Evolutionary conservation across 169 alveolate genomes (phyloP).

Genomic region (Eimeria sp.): DNA sequence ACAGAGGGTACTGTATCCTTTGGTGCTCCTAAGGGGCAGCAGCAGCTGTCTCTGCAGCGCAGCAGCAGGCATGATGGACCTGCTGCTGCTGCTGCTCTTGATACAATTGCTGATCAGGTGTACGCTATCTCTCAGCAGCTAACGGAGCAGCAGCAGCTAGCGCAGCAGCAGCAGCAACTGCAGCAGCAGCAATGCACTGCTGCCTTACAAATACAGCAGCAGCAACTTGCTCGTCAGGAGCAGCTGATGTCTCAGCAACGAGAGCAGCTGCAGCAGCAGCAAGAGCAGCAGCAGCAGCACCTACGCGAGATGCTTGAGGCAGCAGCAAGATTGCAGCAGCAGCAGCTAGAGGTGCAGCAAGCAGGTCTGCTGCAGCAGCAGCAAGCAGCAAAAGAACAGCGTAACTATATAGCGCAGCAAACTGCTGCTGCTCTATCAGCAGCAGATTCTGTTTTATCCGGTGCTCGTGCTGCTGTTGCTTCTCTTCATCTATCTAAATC

Average conservation of each 20-base stretch:
- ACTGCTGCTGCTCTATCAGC: conserved; percentile 22
- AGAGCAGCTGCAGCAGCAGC: conserved; percentile 61
- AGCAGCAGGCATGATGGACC: not conserved
- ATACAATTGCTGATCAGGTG: conserved; percentile 36
- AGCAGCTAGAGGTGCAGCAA: not conserved
- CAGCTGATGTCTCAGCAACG: conserved; percentile 20
- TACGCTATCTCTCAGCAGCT: conserved; percentile 27
- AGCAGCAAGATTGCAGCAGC: no score
- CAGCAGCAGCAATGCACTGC: no score
- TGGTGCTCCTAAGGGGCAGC: not conserved
- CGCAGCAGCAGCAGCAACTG: no score
- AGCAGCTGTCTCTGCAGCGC: conserved; percentile 34
- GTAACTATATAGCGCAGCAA: not conserved
- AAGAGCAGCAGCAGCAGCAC: conserved; percentile 26
- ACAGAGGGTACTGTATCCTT: not conserved
- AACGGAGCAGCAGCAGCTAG: no score
- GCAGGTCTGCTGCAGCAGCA: conserved; percentile 53
- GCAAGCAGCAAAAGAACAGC: conserved; percentile 55
- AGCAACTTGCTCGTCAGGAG: conserved; percentile 50
- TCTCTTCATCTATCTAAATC: not conserved
- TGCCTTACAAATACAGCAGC: conserved; percentile 39
- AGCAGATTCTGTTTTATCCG: not conserved
- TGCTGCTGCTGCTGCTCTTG: conserved; percentile 66
- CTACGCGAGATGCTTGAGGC: no score
- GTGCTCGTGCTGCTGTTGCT: conserved; percentile 53